These are phyloP conservation scores for Coemansia sp. DNA, from an alignment of 192 early-diverging fungal genomes.

Conservation along the genomic window DNA sequence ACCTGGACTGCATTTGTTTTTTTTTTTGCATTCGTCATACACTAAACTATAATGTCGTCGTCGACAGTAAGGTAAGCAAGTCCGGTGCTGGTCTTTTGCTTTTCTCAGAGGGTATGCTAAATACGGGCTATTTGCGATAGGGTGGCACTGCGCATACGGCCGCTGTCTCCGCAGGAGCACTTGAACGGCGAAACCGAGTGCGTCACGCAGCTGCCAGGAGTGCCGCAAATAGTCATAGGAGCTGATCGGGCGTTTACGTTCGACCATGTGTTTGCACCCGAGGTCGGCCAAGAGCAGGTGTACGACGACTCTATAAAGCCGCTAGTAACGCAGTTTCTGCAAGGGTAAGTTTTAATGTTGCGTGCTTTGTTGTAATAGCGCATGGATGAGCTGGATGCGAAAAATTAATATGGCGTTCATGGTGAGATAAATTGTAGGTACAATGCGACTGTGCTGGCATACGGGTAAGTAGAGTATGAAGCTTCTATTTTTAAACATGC, in stretches of 20 bases:
- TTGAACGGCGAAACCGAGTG: constrained; percentile 44
- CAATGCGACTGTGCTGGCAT: constrained; percentile 92
- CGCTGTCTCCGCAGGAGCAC: constrained; percentile 49
- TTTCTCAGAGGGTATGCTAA: too few relatives aligned
- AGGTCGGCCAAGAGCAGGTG: constrained; percentile 65
- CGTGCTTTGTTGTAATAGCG: constrained; percentile 6
- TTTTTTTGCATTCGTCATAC: neutral
- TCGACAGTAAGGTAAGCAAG: constrained; percentile 36
- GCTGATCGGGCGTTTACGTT: constrained; percentile 64
- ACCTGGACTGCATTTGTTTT: constrained; percentile 1
- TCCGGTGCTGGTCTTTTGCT: neutral
- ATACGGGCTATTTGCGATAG: constrained; percentile 14
- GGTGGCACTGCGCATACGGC: constrained; percentile 51
- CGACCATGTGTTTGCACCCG: constrained; percentile 72
- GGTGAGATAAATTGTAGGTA: constrained; percentile 46
- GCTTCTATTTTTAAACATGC: constrained; percentile 6
- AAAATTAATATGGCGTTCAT: neutral
- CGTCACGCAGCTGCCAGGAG: constrained; percentile 52
- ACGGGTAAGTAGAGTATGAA: constrained; percentile 64
- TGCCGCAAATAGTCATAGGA: constrained; percentile 53
- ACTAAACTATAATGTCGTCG: constrained; percentile 18
- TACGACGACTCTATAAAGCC: constrained; percentile 59
- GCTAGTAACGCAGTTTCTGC: constrained; percentile 61
- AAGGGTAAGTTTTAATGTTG: constrained; percentile 54
- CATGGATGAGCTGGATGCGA: neutral